phyloP scores from a whole-genome alignment of 805 yeast genomes.

The Candida michaelii region DNA sequence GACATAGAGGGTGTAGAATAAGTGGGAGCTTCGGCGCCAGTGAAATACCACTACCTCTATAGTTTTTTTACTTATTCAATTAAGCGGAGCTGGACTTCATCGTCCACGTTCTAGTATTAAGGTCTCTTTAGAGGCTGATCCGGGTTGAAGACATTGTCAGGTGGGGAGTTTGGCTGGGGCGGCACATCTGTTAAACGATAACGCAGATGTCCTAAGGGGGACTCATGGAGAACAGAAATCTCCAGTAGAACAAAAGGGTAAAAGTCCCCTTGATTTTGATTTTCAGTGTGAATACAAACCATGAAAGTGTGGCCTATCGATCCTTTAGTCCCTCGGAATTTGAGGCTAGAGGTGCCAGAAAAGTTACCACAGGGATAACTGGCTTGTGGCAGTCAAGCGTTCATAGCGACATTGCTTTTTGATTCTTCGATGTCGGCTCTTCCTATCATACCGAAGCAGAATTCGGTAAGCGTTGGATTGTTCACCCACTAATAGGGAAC shows the following conservation, averaged over 20 bases:
- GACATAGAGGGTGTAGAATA: constrained; percentile 39
- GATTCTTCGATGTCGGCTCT: constrained; percentile 51
- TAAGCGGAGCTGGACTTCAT: constrained; percentile 36
- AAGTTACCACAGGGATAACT: constrained; percentile 41
- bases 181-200: constrained; percentile 48
- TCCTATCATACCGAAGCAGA: constrained; percentile 52
- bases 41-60: constrained; percentile 43
- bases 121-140: constrained; percentile 28
- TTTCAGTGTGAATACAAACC: constrained; percentile 40
- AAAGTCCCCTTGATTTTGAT: constrained; percentile 47
- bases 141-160: constrained; percentile 42
- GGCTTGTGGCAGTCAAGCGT: constrained; percentile 51
- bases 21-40: constrained; percentile 48
- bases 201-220: constrained; percentile 48
- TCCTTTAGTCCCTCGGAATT: constrained; percentile 44
- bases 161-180: constrained; percentile 49
- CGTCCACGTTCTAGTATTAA: constrained; percentile 27
- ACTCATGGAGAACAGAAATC: constrained; percentile 49
- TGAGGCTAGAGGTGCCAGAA: constrained; percentile 48
- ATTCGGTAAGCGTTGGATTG: constrained; percentile 37
- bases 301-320: constrained; percentile 52
- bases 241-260: constrained; percentile 49
- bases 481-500: constrained; percentile 49
- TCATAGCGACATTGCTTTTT: constrained; percentile 48
- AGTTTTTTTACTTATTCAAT: constrained; percentile 37